These are phyloP conservation scores for Atkinsonella texensis DNA, from an alignment of 2,329 filamentous ascomycete genomes.

Conservation along the genomic window DNA sequence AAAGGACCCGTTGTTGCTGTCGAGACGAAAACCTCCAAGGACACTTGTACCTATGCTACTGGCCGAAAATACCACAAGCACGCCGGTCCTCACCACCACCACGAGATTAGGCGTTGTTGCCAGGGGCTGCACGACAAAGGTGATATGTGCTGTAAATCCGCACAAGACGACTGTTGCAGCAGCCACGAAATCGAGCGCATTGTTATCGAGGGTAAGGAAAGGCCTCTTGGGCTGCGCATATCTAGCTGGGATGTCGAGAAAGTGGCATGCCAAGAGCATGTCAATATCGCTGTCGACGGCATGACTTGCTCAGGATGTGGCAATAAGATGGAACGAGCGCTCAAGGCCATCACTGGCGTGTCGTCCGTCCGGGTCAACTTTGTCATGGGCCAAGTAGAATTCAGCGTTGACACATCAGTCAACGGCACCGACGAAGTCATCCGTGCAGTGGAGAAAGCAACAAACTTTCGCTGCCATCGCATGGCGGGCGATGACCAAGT, in stretches of 20 bases:
- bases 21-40: not conserved
- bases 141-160: constrained; percentile 3
- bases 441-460: constrained; percentile 14
- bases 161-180: constrained; percentile 8
- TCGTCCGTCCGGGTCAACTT: constrained; percentile 24
- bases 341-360: constrained; percentile 17
- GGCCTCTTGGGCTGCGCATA: not conserved
- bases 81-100: constrained; percentile 10
- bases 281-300: constrained; percentile 19
- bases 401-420: constrained; percentile 15
- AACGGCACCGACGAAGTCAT: constrained; percentile 17
- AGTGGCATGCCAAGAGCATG: constrained; percentile 13
- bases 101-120: constrained; percentile 11
- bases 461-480: constrained; percentile 18
- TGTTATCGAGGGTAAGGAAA: not conserved
- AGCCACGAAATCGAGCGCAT: constrained; percentile 6
- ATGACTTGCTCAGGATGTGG: constrained; percentile 27
- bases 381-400: constrained; percentile 24
- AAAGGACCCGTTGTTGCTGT: not conserved
- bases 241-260: constrained; percentile 15
- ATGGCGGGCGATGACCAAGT: constrained; percentile 15
- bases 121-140: constrained; percentile 9
- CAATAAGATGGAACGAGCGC: constrained; percentile 20
- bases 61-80: constrained; percentile 5
- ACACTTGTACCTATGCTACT: not conserved